Evolutionary conservation across 2,329 filamentous ascomycete species (phyloP).

Genomic region (Phialophora verrucosa): DNA sequence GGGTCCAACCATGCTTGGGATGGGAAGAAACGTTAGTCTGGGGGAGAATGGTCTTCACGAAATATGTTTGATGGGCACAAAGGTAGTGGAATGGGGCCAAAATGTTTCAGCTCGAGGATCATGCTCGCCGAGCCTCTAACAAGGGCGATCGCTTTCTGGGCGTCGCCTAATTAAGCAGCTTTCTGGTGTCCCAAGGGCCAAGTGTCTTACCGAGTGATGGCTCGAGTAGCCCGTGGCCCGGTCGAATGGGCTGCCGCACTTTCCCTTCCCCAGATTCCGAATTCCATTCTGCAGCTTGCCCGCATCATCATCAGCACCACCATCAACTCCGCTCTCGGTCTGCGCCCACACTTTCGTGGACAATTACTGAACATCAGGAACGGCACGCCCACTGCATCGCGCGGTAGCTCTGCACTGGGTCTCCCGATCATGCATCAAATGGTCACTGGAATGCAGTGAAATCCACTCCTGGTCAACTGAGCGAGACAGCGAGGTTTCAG

Average conservation of each 20-base stretch:
- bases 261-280: slow-evolving; percentile 1
- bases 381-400: background rate
- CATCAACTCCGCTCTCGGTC: background rate
- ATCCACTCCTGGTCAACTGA: background rate
- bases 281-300: background rate
- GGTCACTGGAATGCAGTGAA: background rate
- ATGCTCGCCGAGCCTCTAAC: background rate
- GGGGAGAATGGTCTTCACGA: background rate
- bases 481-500: background rate
- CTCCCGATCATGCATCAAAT: background rate
- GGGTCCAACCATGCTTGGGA: too few species aligned
- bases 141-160: background rate
- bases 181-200: too few species aligned
- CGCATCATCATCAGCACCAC: background rate
- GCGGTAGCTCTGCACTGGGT: background rate
- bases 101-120: background rate
- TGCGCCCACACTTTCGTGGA: background rate
- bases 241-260: background rate
- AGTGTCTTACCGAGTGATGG: too few species aligned
- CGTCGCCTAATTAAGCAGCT: background rate
- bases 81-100: background rate
- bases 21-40: background rate
- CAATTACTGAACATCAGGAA: background rate
- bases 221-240: too few species aligned
- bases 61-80: background rate